Conservation (phyloP, 129 eudicot species). For the Tanacetum coccineum region DNA sequence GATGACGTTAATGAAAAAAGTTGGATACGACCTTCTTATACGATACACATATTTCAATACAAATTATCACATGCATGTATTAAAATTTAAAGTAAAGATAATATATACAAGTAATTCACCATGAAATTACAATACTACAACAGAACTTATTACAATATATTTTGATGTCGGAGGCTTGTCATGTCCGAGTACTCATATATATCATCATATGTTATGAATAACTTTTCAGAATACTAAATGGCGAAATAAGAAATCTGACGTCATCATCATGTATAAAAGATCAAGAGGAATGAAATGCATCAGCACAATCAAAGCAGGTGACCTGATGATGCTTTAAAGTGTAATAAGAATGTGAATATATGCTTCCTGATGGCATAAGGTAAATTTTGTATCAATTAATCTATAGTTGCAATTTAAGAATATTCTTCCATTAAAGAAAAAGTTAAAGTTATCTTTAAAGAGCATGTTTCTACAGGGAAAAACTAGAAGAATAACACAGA, state of each 20-base stretch:
- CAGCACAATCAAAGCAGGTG: neutral
- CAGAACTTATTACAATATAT: no score
- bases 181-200: neutral
- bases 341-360: slow-evolving; percentile 24
- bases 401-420: slow-evolving; percentile 22
- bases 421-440: slow-evolving; percentile 27
- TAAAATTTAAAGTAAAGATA: no score
- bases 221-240: neutral
- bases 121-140: no score
- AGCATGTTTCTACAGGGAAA: slow-evolving; percentile 7
- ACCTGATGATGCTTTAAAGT: slow-evolving; percentile 10
- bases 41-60: no score
- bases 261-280: slow-evolving; percentile 15
- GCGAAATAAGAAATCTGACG: neutral
- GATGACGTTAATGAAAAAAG: no score
- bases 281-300: slow-evolving; percentile 13
- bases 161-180: neutral
- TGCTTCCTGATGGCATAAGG: slow-evolving; percentile 27
- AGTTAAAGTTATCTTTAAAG: slow-evolving; percentile 21
- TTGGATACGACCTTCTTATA: no score
- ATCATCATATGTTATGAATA: no score
- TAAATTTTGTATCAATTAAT: slow-evolving; percentile 3
- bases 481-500: slow-evolving; percentile 4
- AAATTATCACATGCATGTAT: no score
- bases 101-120: no score